Percentiles rank a stretch among this genome's conserved stretches.
These are phyloP conservation scores for Phytophthora meadii DNA, from an alignment of 352 stramenopile species.

Conservation along the genomic window DNA sequence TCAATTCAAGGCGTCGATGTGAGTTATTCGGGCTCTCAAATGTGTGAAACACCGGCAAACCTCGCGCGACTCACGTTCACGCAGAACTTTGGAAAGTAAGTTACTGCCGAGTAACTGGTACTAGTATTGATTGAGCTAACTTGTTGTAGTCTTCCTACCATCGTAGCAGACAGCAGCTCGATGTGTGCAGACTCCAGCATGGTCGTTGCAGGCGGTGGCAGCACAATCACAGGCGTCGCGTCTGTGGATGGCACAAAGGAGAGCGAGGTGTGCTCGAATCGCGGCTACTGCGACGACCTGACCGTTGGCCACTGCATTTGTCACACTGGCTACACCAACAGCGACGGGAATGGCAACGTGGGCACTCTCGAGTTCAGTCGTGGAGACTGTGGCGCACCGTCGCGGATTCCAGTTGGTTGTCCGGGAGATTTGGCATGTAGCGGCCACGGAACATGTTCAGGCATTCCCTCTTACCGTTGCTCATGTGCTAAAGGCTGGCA, in stretches of 20 bases:
- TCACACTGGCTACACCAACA: conserved; percentile 72
- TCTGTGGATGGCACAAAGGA: conserved; percentile 74
- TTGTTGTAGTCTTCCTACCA: conserved; percentile 60
- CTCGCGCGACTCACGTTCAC: conserved; percentile 78
- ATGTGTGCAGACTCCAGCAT: conserved; percentile 49
- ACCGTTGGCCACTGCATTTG: conserved; percentile 71
- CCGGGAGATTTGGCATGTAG: conserved; percentile 76
- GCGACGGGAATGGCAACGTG: conserved; percentile 59
- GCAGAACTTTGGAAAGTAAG: conserved; percentile 83
- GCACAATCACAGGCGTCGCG: conserved; percentile 17
- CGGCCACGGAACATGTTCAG: conserved; percentile 80
- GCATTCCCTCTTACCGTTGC: conserved; percentile 60
- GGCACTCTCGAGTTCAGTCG: conserved; percentile 58
- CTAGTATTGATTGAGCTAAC: background rate
- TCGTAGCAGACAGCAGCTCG: conserved; percentile 45
- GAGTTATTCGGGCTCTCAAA: conserved; percentile 59
- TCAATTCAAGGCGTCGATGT: conserved; percentile 64
- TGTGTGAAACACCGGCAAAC: conserved; percentile 69
- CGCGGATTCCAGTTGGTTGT: conserved; percentile 65
- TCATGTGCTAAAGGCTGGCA: conserved; percentile 77
- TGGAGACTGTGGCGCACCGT: conserved; percentile 68
- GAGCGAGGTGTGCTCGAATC: conserved; percentile 69
- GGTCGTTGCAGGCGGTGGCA: conserved; percentile 28
- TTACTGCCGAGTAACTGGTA: conserved; percentile 2
- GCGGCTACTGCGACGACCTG: conserved; percentile 63